Conservation (phyloP, 352 stramenopile species). For the Pythium aristosporum region DNA sequence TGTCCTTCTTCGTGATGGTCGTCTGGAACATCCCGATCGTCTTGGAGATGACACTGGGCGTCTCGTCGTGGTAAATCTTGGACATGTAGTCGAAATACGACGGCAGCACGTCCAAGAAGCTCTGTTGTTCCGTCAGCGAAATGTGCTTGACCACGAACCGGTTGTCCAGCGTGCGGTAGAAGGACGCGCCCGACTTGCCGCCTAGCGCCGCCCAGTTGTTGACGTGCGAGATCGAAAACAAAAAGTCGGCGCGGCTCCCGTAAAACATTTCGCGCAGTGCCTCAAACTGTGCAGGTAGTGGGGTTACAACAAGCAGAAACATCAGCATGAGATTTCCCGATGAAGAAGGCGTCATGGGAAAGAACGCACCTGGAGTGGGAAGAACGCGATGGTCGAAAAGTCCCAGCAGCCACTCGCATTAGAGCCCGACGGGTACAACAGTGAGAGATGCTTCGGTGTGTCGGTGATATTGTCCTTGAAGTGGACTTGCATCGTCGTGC, state of each 20-base stretch:
- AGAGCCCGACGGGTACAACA: slow-evolving; percentile 40
- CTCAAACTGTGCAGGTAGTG: slow-evolving; percentile 69
- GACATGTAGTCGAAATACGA: slow-evolving; percentile 98
- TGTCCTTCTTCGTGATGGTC: slow-evolving; percentile 92
- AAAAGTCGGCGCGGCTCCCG: slow-evolving; percentile 53
- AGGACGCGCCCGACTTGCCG: slow-evolving; percentile 96
- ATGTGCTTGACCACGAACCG: slow-evolving; percentile 99
- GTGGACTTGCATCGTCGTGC: slow-evolving; percentile 41
- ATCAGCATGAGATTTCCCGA: background rate
- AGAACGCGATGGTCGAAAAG: slow-evolving; percentile 72
- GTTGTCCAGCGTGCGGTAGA: slow-evolving; percentile 94
- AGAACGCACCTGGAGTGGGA: slow-evolving; percentile 63
- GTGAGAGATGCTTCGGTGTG: slow-evolving; percentile 58
- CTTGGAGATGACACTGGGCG: slow-evolving; percentile 94
- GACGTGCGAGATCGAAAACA: slow-evolving; percentile 84
- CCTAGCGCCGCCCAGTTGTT: slow-evolving; percentile 92
- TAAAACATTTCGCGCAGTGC: slow-evolving; percentile 92
- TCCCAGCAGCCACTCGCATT: slow-evolving; percentile 53
- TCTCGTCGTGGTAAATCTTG: slow-evolving; percentile 95
- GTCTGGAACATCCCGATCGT: slow-evolving; percentile 98
- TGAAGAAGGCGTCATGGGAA: background rate
- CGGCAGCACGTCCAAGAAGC: slow-evolving; percentile 75
- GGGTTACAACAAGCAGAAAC: background rate
- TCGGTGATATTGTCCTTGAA: slow-evolving; percentile 68
- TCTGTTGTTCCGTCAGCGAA: slow-evolving; percentile 95